A percentile compares a stretch with the other conserved stretches of the same genome.
Evolutionary conservation across 495 filamentous ascomycete genomes (phyloP).

Genomic region (Chaetomium fimeti): DNA sequence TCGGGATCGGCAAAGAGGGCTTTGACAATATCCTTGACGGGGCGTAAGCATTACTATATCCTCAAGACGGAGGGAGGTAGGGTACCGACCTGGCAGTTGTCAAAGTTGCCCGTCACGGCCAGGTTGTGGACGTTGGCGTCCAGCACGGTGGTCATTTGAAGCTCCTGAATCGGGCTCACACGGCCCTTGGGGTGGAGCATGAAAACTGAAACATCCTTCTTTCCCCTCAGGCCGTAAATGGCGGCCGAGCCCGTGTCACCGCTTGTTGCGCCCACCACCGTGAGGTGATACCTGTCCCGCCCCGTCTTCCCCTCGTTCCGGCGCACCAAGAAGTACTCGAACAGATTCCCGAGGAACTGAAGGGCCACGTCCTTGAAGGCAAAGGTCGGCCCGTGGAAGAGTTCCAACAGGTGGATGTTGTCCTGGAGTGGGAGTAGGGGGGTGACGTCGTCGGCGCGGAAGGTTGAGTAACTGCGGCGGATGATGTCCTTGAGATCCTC

Average conservation of each 20-base stretch:
- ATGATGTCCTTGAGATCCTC: constrained; percentile 80
- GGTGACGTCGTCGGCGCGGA: constrained; percentile 70
- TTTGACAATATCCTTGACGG: constrained; percentile 78
- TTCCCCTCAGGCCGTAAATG: constrained; percentile 94
- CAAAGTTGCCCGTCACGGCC: constrained; percentile 82
- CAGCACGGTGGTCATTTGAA: constrained; percentile 88
- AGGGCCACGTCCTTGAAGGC: constrained; percentile 92
- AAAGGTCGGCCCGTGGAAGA: constrained; percentile 97
- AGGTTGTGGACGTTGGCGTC: constrained; percentile 90
- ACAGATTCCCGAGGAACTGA: constrained; percentile 90
- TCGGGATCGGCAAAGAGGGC: constrained; percentile 79
- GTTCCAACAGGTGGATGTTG: constrained; percentile 80
- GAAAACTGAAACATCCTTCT: constrained; percentile 91
- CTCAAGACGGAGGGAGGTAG: background rate
- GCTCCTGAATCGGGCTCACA: constrained; percentile 83
- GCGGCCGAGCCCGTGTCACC: constrained; percentile 95
- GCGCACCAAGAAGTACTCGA: constrained; percentile 89
- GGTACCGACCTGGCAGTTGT: constrained; percentile 75
- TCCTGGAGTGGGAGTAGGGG: constrained; percentile 69
- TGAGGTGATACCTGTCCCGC: constrained; percentile 75
- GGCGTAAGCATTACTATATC: background rate
- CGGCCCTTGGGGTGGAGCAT: constrained; percentile 85
- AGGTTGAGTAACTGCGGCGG: constrained; percentile 76
- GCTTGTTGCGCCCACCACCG: constrained; percentile 86
- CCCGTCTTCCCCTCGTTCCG: constrained; percentile 74